These are phyloP conservation scores for Nakaseomyces nivariensis DNA, from an alignment of 1,139 yeast species.

Conservation along the genomic window DNA sequence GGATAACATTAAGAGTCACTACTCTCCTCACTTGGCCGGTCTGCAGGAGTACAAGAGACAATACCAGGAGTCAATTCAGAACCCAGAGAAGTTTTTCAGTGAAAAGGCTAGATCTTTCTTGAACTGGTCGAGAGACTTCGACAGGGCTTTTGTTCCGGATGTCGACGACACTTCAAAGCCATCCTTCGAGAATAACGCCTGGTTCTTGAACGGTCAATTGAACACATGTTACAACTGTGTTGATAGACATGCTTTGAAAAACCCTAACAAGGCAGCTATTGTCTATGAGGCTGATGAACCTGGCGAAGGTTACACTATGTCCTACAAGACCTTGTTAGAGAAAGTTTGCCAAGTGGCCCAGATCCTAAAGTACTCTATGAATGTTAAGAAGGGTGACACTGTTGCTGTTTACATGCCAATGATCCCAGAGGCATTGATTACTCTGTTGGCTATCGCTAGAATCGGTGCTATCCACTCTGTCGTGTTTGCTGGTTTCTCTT, in stretches of 20 bases:
- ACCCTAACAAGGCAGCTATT: slow-evolving; percentile 67
- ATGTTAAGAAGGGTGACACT: slow-evolving; percentile 73
- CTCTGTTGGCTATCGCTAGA: slow-evolving; percentile 64
- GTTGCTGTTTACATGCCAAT: slow-evolving; percentile 81
- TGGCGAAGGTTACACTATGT: slow-evolving; percentile 48
- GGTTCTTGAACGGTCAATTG: slow-evolving; percentile 71
- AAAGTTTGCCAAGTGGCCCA: slow-evolving; percentile 64
- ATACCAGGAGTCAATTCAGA: slow-evolving; percentile 57
- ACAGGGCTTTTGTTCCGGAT: slow-evolving; percentile 46
- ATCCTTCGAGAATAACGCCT: slow-evolving; percentile 56
- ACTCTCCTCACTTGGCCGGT: slow-evolving; percentile 24
- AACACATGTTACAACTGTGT: slow-evolving; percentile 73
- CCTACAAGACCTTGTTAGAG: slow-evolving; percentile 63
- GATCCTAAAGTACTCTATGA: slow-evolving; percentile 47
- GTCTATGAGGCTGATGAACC: slow-evolving; percentile 76
- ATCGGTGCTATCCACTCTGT: slow-evolving; percentile 79
- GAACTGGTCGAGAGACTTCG: slow-evolving; percentile 58
- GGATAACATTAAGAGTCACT: slow-evolving; percentile 26
- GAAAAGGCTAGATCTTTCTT: slow-evolving; percentile 47
- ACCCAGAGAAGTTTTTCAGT: slow-evolving; percentile 59
- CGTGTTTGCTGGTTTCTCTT: slow-evolving; percentile 74
- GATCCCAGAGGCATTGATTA: slow-evolving; percentile 73
- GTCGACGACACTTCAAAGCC: slow-evolving; percentile 32
- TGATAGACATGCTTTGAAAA: slow-evolving; percentile 66
- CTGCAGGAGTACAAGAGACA: slow-evolving; percentile 47